Evolutionary conservation across 129 eudicot genomes (phyloP).

Genomic region (Daucus carota): DH1_v3.0 NC_030387.2:14352001-14352500

Average conservation of each 20-base stretch:
- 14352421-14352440: neutral
- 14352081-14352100: neutral
- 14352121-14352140: neutral
- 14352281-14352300: neutral
- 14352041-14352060: neutral
- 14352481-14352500: no score
- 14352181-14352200: neutral
- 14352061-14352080: neutral
- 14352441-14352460: neutral
- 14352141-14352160: neutral
- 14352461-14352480: no score
- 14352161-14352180: neutral
- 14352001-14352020: neutral
- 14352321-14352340: neutral
- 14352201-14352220: neutral
- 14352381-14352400: neutral
- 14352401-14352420: neutral
- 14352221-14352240: neutral
- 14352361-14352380: neutral
- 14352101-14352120: neutral
- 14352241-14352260: neutral
- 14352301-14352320: neutral
- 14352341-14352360: neutral
- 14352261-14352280: neutral
- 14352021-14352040: neutral